Base-by-base conservation (phyloP, 768 basidiomycete genomes). In the Cantharellus cinnabarinus region DNA sequence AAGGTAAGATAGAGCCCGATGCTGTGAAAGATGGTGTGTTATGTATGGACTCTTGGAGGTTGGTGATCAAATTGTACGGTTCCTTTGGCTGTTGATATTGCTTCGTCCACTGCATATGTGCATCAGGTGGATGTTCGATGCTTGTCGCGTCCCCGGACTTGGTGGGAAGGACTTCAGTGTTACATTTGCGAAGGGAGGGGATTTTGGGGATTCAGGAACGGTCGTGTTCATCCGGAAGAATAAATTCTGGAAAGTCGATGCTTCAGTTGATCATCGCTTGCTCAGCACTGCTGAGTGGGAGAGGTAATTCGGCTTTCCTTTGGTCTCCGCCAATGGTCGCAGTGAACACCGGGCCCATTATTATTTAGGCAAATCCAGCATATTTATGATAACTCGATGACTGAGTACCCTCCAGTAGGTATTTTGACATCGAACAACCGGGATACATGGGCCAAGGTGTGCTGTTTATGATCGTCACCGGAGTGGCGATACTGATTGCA, bases 101-200 rank as follows among this genome's bases (percentile, higher is more conserved):
- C 20, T 5, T 7, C 14, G 56, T 51, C 41, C 59, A 60, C 5
- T 60, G 2, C 41, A 2, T 39, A 2, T 29, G 20, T 29, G 14
- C 14, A 62, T n/a, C 53, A 86, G 85, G 56, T 90, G 88, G 88
- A 89, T 90, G 88, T 90, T 90, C 64, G 88, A 90, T 67, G 88
- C 86, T 67, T 86, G 79, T 63, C 83, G 88, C 59, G 73, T 90
- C 20, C 88, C 88, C 2, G 83, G 84, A 1, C 68, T 73, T 5
- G 76, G 82, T 51, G 83, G 84, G 15, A 70, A 80, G 2, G 91
- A 97, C 67, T 86, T 86, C 79, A 80, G 81, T 62, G 71, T 81
- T 20, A 79, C 81, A 14, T 78, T 85, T 62, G 80, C 0, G 71
- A 77, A 56, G 67, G n/a, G 70, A 5, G 76, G 74, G 15, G 81